These are phyloP conservation scores for Kwoniella sp. DNA, from an alignment of 768 basidiomycete genomes.

Conservation along the genomic window DNA sequence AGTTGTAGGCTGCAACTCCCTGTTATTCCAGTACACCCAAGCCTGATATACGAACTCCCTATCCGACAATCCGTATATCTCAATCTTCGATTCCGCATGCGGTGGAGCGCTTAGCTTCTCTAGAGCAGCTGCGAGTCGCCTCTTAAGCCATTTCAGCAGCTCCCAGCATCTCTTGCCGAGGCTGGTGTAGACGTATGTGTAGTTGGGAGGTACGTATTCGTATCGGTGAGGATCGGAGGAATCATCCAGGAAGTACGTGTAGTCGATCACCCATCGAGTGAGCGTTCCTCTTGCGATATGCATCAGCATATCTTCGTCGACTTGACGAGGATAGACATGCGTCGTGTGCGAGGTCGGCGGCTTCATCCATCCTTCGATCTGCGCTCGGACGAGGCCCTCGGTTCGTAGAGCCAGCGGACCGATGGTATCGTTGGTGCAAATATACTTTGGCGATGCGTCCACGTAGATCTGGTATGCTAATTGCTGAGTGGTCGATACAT, in stretches of 20 bases:
- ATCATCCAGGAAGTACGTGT: neutral
- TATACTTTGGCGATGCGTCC: slow-evolving; percentile 2
- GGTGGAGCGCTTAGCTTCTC: neutral
- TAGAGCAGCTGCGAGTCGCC: neutral
- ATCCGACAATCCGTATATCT: neutral
- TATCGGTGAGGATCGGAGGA: neutral
- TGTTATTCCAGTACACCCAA: neutral
- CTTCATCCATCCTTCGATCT: neutral
- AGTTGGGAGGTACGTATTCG: neutral
- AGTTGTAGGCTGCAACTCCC: neutral
- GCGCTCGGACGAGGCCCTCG: neutral
- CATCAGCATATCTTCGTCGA: neutral
- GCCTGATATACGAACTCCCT: neutral
- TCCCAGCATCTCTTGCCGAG: neutral
- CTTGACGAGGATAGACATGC: neutral
- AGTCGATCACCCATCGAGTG: neutral
- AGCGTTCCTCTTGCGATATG: neutral
- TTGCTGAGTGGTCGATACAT: slow-evolving; percentile 6
- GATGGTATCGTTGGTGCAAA: slow-evolving; percentile 12
- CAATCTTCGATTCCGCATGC: neutral
- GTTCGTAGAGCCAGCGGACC: neutral
- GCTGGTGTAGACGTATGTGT: neutral
- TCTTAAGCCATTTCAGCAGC: neutral
- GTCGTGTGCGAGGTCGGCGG: neutral
- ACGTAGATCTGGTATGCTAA: slow-evolving; percentile 3